Evolutionary conservation across 2,329 filamentous ascomycete genomes (phyloP).

Genomic region (Hawksworthiomyces lignivorus): DNA sequence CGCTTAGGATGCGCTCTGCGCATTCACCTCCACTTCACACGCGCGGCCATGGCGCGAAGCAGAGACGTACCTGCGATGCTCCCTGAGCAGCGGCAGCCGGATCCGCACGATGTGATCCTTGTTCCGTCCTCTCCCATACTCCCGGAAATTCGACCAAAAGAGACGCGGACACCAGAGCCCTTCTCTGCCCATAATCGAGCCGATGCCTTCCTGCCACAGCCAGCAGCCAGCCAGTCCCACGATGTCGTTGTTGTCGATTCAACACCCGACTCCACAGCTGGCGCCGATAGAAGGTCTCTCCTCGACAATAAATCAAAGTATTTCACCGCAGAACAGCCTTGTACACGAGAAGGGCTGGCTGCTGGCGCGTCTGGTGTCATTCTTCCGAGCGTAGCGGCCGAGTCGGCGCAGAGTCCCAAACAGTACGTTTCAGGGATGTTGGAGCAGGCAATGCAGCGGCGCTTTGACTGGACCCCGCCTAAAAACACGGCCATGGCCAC

Average conservation of each 20-base stretch:
- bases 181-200: background rate
- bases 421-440: conserved; percentile 5
- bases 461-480: conserved; percentile 59
- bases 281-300: no score
- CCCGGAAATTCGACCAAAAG: background rate
- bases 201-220: background rate
- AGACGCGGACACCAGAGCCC: background rate
- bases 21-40: conserved; percentile 25
- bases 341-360: no score
- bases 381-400: no score
- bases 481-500: conserved; percentile 14
- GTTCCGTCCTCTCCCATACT: conserved; percentile 9
- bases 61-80: conserved; percentile 1
- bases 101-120: conserved; percentile 4
- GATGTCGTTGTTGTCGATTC: background rate
- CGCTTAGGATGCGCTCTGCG: conserved; percentile 40
- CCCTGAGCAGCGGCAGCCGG: background rate
- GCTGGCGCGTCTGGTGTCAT: no score
- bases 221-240: background rate
- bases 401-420: no score
- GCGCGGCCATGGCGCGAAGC: conserved; percentile 25
- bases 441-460: conserved; percentile 46
- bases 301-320: background rate
- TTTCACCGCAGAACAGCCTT: no score
- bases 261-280: background rate